Percentiles rank a stretch among this genome's conserved stretches.
These are phyloP conservation scores for Immersiporthe knoxdaviesiana DNA, from an alignment of 2,329 filamentous ascomycete genomes.

Conservation along the genomic window DNA sequence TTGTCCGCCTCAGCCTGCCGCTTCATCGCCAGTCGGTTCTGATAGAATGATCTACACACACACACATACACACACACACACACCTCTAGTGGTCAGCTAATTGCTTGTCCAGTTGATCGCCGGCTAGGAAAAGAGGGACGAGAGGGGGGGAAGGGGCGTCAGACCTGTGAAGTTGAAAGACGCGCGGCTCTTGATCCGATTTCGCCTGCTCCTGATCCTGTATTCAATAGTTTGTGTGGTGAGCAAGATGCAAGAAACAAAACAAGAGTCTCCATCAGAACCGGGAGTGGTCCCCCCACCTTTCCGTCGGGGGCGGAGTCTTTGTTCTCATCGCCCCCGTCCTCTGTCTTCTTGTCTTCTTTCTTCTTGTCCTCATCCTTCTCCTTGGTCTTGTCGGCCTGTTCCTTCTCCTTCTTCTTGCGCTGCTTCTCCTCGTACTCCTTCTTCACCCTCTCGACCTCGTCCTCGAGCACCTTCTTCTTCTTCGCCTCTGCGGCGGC, in stretches of 20 bases:
- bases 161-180: conserved; percentile 83
- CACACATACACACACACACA: too few relatives aligned
- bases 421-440: conserved; percentile 77
- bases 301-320: conserved; percentile 38
- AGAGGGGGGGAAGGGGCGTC: too few relatives aligned
- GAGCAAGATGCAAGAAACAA: not conserved
- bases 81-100: conserved; percentile 14
- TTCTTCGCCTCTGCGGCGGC: conserved; percentile 66
- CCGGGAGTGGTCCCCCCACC: conserved; percentile 30
- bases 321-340: conserved; percentile 42
- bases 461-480: conserved; percentile 67
- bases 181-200: conserved; percentile 70
- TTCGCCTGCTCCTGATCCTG: conserved; percentile 41
- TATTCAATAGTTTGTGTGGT: conserved; percentile 48
- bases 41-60: conserved; percentile 76
- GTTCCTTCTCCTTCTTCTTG: conserved; percentile 69
- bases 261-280: not conserved
- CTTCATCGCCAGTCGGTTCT: conserved; percentile 80
- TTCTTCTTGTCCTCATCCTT: conserved; percentile 51
- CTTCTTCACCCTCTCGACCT: conserved; percentile 68
- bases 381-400: conserved; percentile 57
- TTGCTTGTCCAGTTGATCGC: not conserved
- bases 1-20: conserved; percentile 78
- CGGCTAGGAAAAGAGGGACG: too few relatives aligned
- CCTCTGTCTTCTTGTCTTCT: conserved; percentile 47